Conservation (phyloP, 768 basidiomycete species). For the Arthromyces matolae region DNA sequence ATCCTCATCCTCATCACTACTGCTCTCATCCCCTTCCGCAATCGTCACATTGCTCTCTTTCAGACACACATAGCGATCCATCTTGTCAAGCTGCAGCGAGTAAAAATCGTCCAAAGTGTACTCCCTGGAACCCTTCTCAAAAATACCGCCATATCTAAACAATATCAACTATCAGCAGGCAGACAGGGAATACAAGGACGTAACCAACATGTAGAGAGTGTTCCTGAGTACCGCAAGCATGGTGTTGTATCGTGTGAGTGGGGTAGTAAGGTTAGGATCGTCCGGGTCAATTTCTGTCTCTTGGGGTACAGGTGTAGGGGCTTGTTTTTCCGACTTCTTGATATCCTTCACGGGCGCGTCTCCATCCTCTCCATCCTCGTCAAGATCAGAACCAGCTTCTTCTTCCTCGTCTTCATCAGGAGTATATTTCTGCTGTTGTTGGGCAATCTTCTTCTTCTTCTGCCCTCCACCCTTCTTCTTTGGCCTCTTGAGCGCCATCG, state of each 20-base stretch:
- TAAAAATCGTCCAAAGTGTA: slow-evolving; percentile 91
- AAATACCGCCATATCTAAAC: slow-evolving; percentile 82
- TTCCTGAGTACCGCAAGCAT: slow-evolving; percentile 85
- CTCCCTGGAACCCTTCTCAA: slow-evolving; percentile 76
- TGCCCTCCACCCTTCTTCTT: slow-evolving; percentile 49
- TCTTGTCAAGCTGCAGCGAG: slow-evolving; percentile 75
- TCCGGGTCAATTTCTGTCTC: slow-evolving; percentile 46
- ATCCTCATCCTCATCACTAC: slow-evolving; percentile 59
- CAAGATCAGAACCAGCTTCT: not conserved
- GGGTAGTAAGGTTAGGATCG: slow-evolving; percentile 61
- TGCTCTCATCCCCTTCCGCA: slow-evolving; percentile 56
- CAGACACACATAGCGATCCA: slow-evolving; percentile 74
- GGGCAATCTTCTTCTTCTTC: slow-evolving; percentile 33
- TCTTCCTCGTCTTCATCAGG: slow-evolving; percentile 10
- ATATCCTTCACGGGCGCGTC: not conserved
- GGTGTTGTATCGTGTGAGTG: slow-evolving; percentile 77
- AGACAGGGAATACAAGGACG: not conserved
- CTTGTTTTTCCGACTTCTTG: not conserved
- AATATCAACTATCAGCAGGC: not conserved
- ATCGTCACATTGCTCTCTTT: slow-evolving; percentile 63
- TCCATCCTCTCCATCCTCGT: not conserved
- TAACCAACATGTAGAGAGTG: slow-evolving; percentile 79
- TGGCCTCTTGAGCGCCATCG: slow-evolving; percentile 69
- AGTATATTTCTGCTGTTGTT: slow-evolving; percentile 13
- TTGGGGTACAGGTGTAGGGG: not conserved